Evolutionary conservation across 1,139 yeast genomes (phyloP).

Genomic region (Suhomyces anneliseae): DNA sequence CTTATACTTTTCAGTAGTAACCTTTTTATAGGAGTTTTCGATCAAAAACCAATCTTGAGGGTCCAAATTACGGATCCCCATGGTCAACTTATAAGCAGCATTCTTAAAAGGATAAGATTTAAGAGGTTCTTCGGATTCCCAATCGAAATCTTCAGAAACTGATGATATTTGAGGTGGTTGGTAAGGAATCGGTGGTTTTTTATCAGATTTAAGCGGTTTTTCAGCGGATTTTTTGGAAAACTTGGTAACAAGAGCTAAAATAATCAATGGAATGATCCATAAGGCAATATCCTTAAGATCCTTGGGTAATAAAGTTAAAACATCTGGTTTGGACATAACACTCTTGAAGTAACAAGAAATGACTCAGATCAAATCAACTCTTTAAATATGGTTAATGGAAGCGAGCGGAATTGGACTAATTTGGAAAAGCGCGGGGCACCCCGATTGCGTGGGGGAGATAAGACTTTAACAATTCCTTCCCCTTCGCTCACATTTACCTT

Average conservation of each 20-base stretch:
- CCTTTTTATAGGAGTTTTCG: constrained; percentile 59
- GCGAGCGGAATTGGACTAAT: background rate
- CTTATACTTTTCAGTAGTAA: constrained; percentile 43
- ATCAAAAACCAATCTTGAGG: constrained; percentile 64
- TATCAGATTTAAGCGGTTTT: constrained; percentile 1
- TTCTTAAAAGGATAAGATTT: constrained; percentile 52
- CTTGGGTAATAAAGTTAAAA: background rate
- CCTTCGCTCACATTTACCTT: too few relatives aligned
- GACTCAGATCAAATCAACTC: background rate
- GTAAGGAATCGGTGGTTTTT: background rate
- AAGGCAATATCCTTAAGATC: background rate
- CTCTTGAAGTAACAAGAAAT: background rate
- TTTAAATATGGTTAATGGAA: background rate
- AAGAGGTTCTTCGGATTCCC: constrained; percentile 48
- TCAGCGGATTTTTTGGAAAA: background rate
- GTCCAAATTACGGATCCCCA: constrained; percentile 61
- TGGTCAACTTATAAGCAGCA: constrained; percentile 61
- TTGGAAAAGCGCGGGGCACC: background rate
- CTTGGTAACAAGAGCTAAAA: background rate
- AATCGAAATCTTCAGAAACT: constrained; percentile 39
- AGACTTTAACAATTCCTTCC: too few relatives aligned
- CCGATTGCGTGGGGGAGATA: too few relatives aligned
- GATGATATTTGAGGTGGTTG: constrained; percentile 16
- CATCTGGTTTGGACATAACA: background rate
- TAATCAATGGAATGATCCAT: background rate